A percentile compares a stretch with the other conserved stretches of the same genome.
Conservation (phyloP, 2,329 filamentous ascomycete species). For the Ophiostoma quercus region DNA sequence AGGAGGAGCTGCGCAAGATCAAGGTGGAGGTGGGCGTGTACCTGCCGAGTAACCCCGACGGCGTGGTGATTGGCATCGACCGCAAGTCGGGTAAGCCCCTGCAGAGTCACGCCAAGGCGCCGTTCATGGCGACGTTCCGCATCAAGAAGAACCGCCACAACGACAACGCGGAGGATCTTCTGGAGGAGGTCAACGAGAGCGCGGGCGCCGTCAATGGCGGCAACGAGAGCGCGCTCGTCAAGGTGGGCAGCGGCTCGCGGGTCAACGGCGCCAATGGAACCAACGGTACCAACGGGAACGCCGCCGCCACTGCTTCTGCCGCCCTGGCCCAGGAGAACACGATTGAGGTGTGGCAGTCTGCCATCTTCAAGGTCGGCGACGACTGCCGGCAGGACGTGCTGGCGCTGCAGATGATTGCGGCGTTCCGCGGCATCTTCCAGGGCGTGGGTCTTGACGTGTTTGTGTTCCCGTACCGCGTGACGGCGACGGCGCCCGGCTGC, state of each 20-base stretch:
- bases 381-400: slow-evolving; percentile 97
- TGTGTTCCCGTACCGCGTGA: slow-evolving; percentile 95
- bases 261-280: not conserved
- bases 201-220: slow-evolving; percentile 20
- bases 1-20: slow-evolving; percentile 95
- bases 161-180: slow-evolving; percentile 48
- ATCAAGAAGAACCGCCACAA: slow-evolving; percentile 72
- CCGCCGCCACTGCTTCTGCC: not conserved
- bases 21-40: slow-evolving; percentile 97
- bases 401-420: slow-evolving; percentile 94
- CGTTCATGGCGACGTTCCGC: slow-evolving; percentile 98
- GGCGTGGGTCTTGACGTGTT: slow-evolving; percentile 91
- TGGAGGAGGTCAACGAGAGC: slow-evolving; percentile 45
- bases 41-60: slow-evolving; percentile 92
- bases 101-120: slow-evolving; percentile 96
- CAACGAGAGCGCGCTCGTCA: slow-evolving; percentile 22
- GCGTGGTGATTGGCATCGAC: slow-evolving; percentile 95
- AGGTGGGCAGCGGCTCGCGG: not conserved
- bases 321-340: slow-evolving; percentile 45
- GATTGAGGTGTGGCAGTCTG: slow-evolving; percentile 96
- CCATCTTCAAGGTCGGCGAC: slow-evolving; percentile 99
- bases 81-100: slow-evolving; percentile 95
- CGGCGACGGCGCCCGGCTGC: slow-evolving; percentile 92
- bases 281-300: not conserved
- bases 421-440: slow-evolving; percentile 96